Evolutionary conservation across 768 basidiomycete species (phyloP).

Genomic region (Nidularia pulvinata): DNA sequence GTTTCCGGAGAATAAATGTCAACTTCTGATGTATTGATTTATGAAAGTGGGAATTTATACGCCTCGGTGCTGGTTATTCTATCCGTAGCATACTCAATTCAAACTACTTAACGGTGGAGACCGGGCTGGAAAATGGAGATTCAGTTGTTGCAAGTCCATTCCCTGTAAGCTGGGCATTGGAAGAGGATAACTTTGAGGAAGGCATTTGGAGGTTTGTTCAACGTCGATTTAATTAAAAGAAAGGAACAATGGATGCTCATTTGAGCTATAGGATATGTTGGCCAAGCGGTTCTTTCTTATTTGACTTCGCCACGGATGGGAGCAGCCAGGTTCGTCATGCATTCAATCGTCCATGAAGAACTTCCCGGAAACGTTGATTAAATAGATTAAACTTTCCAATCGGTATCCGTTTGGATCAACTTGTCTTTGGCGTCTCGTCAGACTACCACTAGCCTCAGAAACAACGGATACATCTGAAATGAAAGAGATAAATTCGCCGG

Average conservation of each 20-base stretch:
- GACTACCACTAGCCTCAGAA: neutral
- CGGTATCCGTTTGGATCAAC: conserved; percentile 9
- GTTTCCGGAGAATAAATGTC: neutral
- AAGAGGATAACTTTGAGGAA: conserved; percentile 12
- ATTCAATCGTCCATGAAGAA: neutral
- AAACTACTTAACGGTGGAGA: conserved; percentile 22
- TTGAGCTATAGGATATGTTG: conserved; percentile 15
- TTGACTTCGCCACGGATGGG: conserved; percentile 11
- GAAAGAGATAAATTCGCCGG: neutral
- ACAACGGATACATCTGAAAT: neutral
- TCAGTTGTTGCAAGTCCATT: conserved; percentile 19
- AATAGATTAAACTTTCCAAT: conserved; percentile 15
- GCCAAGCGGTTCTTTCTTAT: conserved; percentile 16
- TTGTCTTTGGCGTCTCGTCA: conserved; percentile 16
- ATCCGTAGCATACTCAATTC: conserved; percentile 20
- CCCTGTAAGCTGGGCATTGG: conserved; percentile 27
- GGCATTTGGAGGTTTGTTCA: conserved; percentile 15
- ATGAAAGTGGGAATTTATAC: conserved; percentile 23
- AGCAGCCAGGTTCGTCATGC: conserved; percentile 6
- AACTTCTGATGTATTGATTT: neutral
- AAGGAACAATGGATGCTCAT: neutral
- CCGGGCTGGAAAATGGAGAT: conserved; percentile 11
- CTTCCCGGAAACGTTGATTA: neutral
- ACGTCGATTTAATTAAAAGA: neutral
- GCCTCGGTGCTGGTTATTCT: conserved; percentile 25